Evolutionary conservation across 2,329 filamentous ascomycete species (phyloP), one percentile per base, ranked within the genome.

Genomic region (Rhynchosporium graminicola): DNA sequence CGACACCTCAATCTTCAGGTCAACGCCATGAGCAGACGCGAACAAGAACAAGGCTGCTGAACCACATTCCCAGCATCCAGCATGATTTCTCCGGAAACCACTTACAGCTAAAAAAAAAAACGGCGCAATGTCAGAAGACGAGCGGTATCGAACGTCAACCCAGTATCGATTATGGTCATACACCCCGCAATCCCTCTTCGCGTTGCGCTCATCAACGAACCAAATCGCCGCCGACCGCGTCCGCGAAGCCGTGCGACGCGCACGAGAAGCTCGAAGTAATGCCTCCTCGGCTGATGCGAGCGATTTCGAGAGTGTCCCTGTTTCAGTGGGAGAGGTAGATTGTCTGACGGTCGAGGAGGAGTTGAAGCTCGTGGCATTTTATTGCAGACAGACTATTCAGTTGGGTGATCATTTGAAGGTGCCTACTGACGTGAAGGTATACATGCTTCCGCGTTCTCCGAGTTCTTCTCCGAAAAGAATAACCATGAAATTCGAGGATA

Each of bases 91-190:
- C 13, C 31, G 36, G 4, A n/a, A n/a, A 43, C 20, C 13, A 10
- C 31, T 36, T 59, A 10, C 12, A 50, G 46, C 33, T 50, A 20
- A 43, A n/a, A 13, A 31, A 36, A 48, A 31, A 48, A 50, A n/a
- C 61, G 26, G 46, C 50, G 64, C 42, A 26, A 69, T 73, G 63
- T 65, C 70, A 38, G 95, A 99, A 82, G 95, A 99, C 77, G 90
- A 91, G 69, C 83, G 93, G 60, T 99, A 98, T 78, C 87, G 92
- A 38, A 85, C 90, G 57, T 96, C 94, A 0, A 94, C 91, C 52
- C 95, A 99, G 76, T 98, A 87, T 74, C 86, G 90, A 48, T 82
- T 96, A 63, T 99, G 95, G 95, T 97, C 93, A 10, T 98, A 94
- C 77, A 91, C 92, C 0, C 85, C 87, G 2, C 77, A 86, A 3